phyloP scores from a whole-genome alignment of 2,329 filamentous ascomycete genomes.

The Cercospora zeina region DNA sequence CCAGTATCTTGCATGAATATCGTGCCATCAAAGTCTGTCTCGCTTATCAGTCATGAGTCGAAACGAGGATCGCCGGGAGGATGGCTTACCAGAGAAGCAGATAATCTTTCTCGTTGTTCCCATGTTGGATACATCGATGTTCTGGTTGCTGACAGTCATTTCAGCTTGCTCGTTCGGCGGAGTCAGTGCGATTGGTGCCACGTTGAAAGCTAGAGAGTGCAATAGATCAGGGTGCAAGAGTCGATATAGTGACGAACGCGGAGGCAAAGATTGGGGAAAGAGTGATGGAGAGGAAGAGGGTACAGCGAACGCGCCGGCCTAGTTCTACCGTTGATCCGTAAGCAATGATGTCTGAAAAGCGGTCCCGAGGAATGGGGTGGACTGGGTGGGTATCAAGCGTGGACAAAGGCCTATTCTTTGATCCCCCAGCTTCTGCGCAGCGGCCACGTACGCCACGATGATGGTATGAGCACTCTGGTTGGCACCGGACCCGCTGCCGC shows the following conservation, averaged over 20 bases:
- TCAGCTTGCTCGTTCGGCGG: constrained; percentile 37
- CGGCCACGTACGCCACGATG: constrained; percentile 12
- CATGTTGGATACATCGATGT: constrained; percentile 30
- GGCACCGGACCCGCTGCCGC: constrained; percentile 5
- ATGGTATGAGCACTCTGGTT: not conserved
- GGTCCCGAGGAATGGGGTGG: constrained; percentile 7
- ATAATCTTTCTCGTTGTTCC: constrained; percentile 58
- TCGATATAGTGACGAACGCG: not conserved
- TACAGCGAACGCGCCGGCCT: not conserved
- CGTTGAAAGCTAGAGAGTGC: constrained; percentile 23
- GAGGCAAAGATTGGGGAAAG: not conserved
- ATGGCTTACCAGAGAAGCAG: constrained; percentile 56
- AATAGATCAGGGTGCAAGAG: not conserved
- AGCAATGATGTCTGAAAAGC: constrained; percentile 14
- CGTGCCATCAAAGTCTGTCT: constrained; percentile 68
- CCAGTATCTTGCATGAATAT: constrained; percentile 67
- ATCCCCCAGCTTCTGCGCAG: not conserved
- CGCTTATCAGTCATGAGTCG: not conserved
- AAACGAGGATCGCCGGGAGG: constrained; percentile 19
- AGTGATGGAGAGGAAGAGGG: not conserved
- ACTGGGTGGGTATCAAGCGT: constrained; percentile 4
- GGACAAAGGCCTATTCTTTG: constrained; percentile 5
- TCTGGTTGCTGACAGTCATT: constrained; percentile 11
- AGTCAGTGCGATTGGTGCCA: constrained; percentile 36
- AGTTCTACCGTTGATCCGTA: not conserved